Evolutionary conservation across 352 stramenopile genomes (phyloP).

Genomic region (Globisporangium cederbergense): DNA sequence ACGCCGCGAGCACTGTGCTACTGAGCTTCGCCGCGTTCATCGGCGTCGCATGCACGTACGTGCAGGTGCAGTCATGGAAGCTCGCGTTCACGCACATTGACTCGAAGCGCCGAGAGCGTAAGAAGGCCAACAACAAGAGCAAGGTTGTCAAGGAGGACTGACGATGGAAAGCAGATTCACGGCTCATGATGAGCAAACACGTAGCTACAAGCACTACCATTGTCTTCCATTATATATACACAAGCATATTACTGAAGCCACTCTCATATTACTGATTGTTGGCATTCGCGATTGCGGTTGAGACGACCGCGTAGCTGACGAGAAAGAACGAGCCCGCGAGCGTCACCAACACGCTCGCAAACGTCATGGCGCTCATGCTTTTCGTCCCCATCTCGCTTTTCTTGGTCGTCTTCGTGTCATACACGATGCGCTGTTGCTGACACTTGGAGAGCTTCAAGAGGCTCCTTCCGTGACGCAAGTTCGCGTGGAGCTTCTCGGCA

Average conservation of each 20-base stretch:
- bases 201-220: no score
- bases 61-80: slow-evolving; percentile 50
- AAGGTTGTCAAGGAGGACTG: slow-evolving; percentile 17
- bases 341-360: slow-evolving; percentile 23
- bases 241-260: not conserved
- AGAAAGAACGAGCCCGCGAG: slow-evolving; percentile 34
- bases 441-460: slow-evolving; percentile 10
- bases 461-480: slow-evolving; percentile 26
- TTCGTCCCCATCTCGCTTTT: not conserved
- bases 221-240: not conserved
- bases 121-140: slow-evolving; percentile 27
- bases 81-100: slow-evolving; percentile 47
- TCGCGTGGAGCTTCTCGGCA: slow-evolving; percentile 35
- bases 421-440: not conserved
- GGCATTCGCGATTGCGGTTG: slow-evolving; percentile 30
- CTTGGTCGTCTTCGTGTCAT: not conserved
- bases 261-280: not conserved
- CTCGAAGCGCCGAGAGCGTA: slow-evolving; percentile 15
- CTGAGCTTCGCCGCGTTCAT: slow-evolving; percentile 36
- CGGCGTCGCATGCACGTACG: slow-evolving; percentile 52
- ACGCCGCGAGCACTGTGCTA: slow-evolving; percentile 22
- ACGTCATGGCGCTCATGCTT: slow-evolving; percentile 22
- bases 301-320: slow-evolving; percentile 36
- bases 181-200: no score
- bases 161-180: not conserved